A percentile compares a stretch with the other conserved stretches of the same genome.
Conservation (phyloP, 176 grass and related monocot genomes). For the Cenchrus americanus region DNA sequence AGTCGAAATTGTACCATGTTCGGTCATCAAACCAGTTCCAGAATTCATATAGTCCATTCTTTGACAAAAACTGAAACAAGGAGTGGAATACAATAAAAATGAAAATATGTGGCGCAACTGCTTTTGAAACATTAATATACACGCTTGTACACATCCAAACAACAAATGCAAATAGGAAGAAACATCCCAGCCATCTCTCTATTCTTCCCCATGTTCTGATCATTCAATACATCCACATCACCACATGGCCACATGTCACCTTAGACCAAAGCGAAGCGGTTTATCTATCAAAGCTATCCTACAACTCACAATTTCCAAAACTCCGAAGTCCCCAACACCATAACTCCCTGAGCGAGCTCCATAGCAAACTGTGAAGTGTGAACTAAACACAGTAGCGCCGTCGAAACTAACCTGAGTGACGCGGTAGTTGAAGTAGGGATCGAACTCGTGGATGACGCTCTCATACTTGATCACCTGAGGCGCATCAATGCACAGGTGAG, state of each 20-base stretch:
- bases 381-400: background rate
- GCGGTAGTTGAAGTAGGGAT: constrained; percentile 98
- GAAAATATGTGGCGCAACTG: background rate
- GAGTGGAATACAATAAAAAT: background rate
- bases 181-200: background rate
- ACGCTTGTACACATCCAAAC: background rate
- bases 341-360: background rate
- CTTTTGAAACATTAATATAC: constrained; percentile 5
- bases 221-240: background rate
- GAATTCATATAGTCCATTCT: constrained; percentile 99
- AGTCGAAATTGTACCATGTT: constrained; percentile 64
- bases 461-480: constrained; percentile 97
- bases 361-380: background rate
- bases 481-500: background rate
- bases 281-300: background rate
- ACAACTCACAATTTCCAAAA: constrained; percentile 24
- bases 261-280: background rate
- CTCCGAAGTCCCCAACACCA: constrained; percentile 21
- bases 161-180: background rate
- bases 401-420: constrained; percentile 77
- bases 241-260: background rate
- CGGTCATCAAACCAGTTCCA: constrained; percentile 99
- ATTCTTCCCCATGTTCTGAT: background rate
- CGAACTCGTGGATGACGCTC: constrained; percentile 99
- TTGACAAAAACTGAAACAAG: constrained; percentile 86